Evolutionary conservation across 768 basidiomycete genomes (phyloP).

Genomic region (Agaricus blazei): DNA sequence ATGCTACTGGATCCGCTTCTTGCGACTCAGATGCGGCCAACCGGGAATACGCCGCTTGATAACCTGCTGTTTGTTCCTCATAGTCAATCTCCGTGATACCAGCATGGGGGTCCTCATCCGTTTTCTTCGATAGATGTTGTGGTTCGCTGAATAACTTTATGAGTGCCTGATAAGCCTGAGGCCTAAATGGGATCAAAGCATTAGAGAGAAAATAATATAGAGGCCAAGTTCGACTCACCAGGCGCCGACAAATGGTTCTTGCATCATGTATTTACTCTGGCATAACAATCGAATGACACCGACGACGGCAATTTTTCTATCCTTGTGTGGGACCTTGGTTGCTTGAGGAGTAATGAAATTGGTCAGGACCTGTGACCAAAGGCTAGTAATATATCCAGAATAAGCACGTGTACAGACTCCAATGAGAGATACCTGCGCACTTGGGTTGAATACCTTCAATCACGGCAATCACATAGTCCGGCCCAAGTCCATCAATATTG

Average conservation of each 20-base stretch:
- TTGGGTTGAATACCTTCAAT: constrained; percentile 82
- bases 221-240: constrained; percentile 45
- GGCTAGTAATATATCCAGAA: constrained; percentile 21
- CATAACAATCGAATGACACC: constrained; percentile 79
- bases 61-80: constrained; percentile 86
- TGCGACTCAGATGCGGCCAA: constrained; percentile 74
- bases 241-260: constrained; percentile 50
- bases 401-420: background rate
- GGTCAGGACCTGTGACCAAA: constrained; percentile 76
- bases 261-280: constrained; percentile 64
- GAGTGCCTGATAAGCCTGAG: constrained; percentile 60
- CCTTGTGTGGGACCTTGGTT: constrained; percentile 74
- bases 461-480: constrained; percentile 73
- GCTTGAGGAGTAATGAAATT: constrained; percentile 79
- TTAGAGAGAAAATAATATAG: background rate
- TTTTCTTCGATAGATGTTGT: constrained; percentile 51
- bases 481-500: constrained; percentile 64
- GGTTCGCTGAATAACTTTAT: constrained; percentile 76
- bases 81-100: constrained; percentile 77
- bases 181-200: constrained; percentile 41
- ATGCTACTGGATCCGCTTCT: constrained; percentile 55
- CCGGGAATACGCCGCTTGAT: constrained; percentile 91
- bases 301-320: constrained; percentile 80
- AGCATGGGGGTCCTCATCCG: constrained; percentile 44
- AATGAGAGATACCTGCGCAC: constrained; percentile 36